Evolutionary conservation across 345 rosid species (phyloP), one percentile per base, ranked within the genome.

Genomic region (Triadica sebifera): DNA sequence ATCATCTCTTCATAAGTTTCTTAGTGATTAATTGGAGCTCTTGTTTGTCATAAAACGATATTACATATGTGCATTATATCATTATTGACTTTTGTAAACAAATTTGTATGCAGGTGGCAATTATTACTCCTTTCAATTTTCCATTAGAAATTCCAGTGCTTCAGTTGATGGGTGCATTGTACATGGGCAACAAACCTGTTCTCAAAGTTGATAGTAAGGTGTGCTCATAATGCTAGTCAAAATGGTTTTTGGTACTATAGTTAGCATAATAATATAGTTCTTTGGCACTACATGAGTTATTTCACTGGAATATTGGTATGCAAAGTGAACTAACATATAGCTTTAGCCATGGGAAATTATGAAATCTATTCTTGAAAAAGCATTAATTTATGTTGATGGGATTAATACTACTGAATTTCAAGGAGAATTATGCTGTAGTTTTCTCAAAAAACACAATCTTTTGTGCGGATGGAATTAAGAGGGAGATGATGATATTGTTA

Each of bases 191-290:
- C 89, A 95, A 95, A 78, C 96, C 98, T 39, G 69, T 91, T 77
- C 90, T 93, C 58, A 95, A 95, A 83, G 99, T 93, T 66, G 99
- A 95, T 80, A 89, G 97, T 88, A 93, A 95, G 99, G 99, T 93
- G 75, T 53, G 67, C 29, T 60, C 51, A 53, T 59, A 56, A 76
- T 61, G 67, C 29, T 60, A 41, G 59, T 55, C 51, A 66, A 47
- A 16, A 71, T 24, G 51, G 37, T 11, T 59, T 58, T 10, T 6
- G 50, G 66, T 69, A 2, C 63, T 61, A 61, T 19, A 38, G 47
- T 16, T 58, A 45, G 47, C 12, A 12, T 25, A 29, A 49, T 22
- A 7, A 15, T 22, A 34, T 43, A 10, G 65, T 58, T 66, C 56
- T 46, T 70, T 46, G 25, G 25, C 6, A 12, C 56, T 71, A 19